Percentiles rank a stretch among this genome's conserved stretches.
phyloP scores from a whole-genome alignment of 495 filamentous ascomycete species.

The Sporormia fimetaria region DNA sequence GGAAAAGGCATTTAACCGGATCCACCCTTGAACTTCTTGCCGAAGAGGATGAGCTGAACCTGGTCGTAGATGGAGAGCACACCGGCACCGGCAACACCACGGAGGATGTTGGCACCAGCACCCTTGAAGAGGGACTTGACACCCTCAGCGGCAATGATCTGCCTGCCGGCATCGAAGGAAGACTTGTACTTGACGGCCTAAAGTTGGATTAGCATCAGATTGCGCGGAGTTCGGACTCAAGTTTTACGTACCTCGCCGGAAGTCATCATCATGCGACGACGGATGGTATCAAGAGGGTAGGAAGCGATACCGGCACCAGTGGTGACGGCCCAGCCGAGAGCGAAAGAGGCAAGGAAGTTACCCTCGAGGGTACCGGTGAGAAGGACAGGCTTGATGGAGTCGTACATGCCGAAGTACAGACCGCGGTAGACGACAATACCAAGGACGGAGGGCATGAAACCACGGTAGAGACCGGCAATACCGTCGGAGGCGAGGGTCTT shows the following conservation, averaged over 20 bases:
- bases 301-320: constrained; percentile 99
- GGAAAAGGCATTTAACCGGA: constrained; percentile 52
- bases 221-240: not conserved
- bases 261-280: constrained; percentile 99
- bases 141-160: constrained; percentile 97
- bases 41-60: constrained; percentile 96
- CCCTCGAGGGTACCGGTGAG: constrained; percentile 84
- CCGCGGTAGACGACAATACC: constrained; percentile 99
- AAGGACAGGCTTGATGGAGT: constrained; percentile 98
- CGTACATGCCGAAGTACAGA: constrained; percentile 99
- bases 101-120: constrained; percentile 99
- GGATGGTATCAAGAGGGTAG: constrained; percentile 98
- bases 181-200: constrained; percentile 98
- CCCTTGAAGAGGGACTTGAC: constrained; percentile 99
- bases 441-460: constrained; percentile 97
- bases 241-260: constrained; percentile 53
- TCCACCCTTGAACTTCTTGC: constrained; percentile 96
- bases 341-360: constrained; percentile 98
- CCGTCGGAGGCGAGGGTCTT: constrained; percentile 98
- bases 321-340: constrained; percentile 97
- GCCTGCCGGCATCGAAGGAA: constrained; percentile 83
- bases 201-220: constrained; percentile 14
- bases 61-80: constrained; percentile 99
- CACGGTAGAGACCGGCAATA: constrained; percentile 99
- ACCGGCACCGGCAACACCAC: constrained; percentile 99